These are phyloP conservation scores for Leccinum sublutescens DNA, from an alignment of 768 basidiomycete species.

Conservation along the genomic window DNA sequence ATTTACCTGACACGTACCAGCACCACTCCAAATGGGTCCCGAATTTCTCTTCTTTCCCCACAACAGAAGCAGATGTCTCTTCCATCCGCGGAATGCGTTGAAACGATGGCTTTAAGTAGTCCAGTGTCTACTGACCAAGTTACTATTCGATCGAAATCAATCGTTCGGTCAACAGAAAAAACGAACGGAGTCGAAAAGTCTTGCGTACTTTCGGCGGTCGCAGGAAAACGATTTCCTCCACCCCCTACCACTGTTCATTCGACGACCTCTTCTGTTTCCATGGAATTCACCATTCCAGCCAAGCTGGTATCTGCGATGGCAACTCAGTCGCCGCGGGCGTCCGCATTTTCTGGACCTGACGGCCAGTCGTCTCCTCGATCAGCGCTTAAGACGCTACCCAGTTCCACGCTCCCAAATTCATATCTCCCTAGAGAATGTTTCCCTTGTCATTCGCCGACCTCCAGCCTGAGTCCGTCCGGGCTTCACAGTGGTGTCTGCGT, in stretches of 20 bases:
- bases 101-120: constrained; percentile 6
- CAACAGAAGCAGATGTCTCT: constrained; percentile 26
- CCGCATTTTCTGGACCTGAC: background rate
- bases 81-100: constrained; percentile 20
- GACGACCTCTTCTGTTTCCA: constrained; percentile 19
- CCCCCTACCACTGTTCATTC: constrained; percentile 6
- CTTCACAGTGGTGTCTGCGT: constrained; percentile 19
- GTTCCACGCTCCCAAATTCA: constrained; percentile 11
- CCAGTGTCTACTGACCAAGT: background rate
- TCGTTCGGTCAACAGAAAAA: constrained; percentile 27
- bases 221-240: background rate
- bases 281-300: constrained; percentile 28
- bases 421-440: background rate
- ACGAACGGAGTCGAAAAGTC: constrained; percentile 20
- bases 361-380: constrained; percentile 10
- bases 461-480: constrained; percentile 6
- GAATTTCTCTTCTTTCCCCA: constrained; percentile 23
- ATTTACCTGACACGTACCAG: constrained; percentile 3
- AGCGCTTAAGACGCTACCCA: constrained; percentile 18
- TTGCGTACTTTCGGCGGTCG: constrained; percentile 13
- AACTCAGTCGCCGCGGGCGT: constrained; percentile 17
- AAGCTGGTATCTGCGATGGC: constrained; percentile 29
- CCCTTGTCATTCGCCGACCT: background rate
- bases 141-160: constrained; percentile 24
- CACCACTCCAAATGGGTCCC: constrained; percentile 13